phyloP scores from a whole-genome alignment of 73 alveolate genomes.

The Uronychia setigera region DNA sequence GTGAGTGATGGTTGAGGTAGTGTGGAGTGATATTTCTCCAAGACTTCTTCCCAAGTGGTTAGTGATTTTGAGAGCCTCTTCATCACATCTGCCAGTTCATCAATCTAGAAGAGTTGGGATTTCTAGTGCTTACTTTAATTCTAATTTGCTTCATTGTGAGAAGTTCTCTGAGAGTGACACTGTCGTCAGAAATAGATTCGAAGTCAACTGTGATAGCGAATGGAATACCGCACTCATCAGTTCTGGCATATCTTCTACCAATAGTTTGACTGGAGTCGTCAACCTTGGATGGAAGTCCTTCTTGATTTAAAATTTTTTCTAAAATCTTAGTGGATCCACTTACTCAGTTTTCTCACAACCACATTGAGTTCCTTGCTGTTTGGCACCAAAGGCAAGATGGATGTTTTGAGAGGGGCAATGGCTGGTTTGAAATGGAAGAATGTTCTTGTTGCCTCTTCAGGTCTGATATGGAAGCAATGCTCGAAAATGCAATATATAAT shows the following conservation, averaged over 20 bases:
- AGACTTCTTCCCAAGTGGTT: conserved; percentile 68
- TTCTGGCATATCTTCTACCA: conserved; percentile 98
- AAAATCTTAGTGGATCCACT: conserved; percentile 10
- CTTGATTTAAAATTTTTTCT: conserved; percentile 62
- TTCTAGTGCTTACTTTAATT: conserved; percentile 65
- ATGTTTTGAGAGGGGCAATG: conserved; percentile 95
- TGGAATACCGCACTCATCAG: conserved; percentile 99
- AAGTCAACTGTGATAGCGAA: conserved; percentile 98
- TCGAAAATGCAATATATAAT: conserved; percentile 94
- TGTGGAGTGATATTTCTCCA: too few relatives aligned
- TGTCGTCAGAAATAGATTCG: conserved; percentile 83
- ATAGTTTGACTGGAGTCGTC: conserved; percentile 93
- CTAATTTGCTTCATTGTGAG: conserved; percentile 92
- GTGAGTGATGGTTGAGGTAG: too few relatives aligned
- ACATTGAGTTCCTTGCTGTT: conserved; percentile 75
- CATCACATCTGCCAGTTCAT: conserved; percentile 68
- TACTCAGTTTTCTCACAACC: conserved; percentile 77
- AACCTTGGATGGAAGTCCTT: conserved; percentile 93
- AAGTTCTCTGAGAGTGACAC: conserved; percentile 96
- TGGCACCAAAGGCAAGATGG: conserved; percentile 86
- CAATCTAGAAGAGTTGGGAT: conserved; percentile 11
- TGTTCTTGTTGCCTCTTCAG: conserved; percentile 85
- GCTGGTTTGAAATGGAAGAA: conserved; percentile 92
- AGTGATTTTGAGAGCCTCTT: conserved; percentile 44
- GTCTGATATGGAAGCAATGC: conserved; percentile 94